phyloP scores from a whole-genome alignment of 1,139 yeast species.

The Protomyces pachydermus region DNA sequence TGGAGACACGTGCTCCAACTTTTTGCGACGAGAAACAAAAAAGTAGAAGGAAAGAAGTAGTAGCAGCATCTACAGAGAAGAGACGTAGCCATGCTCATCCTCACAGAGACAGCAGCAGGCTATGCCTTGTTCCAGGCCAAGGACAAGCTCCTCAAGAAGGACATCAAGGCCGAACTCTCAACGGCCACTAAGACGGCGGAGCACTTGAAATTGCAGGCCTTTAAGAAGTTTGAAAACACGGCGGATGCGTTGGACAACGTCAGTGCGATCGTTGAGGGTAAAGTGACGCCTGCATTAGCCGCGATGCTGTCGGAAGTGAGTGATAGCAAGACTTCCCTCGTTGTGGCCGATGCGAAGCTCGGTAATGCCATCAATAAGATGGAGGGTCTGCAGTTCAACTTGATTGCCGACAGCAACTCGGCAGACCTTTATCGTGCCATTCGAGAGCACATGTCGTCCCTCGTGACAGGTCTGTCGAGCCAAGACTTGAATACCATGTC shows the following conservation, averaged over 20 bases:
- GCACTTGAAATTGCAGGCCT: constrained; percentile 86
- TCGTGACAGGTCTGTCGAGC: constrained; percentile 88
- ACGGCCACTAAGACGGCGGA: constrained; percentile 29
- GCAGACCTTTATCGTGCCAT: constrained; percentile 92
- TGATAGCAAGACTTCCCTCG: constrained; percentile 65
- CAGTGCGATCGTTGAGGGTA: constrained; percentile 85
- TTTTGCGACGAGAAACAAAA: background rate
- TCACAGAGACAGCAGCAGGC: constrained; percentile 29
- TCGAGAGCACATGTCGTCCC: constrained; percentile 86
- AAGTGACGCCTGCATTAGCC: constrained; percentile 79
- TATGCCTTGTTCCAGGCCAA: constrained; percentile 31
- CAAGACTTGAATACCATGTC: constrained; percentile 87
- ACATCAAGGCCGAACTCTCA: constrained; percentile 25
- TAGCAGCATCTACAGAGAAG: background rate
- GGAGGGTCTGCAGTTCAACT: constrained; percentile 73
- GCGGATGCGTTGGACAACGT: constrained; percentile 96
- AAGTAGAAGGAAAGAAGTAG: too few species aligned
- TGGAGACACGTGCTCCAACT: background rate
- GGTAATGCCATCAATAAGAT: constrained; percentile 95
- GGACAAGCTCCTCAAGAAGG: constrained; percentile 30
- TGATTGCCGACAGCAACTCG: constrained; percentile 91
- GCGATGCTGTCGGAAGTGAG: constrained; percentile 72
- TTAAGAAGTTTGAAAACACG: constrained; percentile 89
- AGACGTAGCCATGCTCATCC: background rate
- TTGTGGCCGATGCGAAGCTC: constrained; percentile 90